Evolutionary conservation across 257 asterid species (phyloP), one percentile per base, ranked within the genome.

Genomic region (Scutellaria minor): DNA sequence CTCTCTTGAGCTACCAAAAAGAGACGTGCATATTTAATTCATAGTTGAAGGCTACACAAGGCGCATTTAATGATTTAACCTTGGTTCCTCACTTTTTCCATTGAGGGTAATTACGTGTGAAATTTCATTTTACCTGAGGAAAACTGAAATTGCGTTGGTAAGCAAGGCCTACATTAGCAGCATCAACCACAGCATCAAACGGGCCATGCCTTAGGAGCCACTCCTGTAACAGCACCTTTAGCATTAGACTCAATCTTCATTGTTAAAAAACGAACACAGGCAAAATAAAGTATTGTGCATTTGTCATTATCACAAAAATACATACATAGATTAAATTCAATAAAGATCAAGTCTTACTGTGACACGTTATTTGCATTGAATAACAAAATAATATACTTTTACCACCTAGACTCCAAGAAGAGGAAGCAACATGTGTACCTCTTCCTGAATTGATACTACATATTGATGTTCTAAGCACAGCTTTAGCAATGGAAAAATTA

Each of bases 101-200:
- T 11, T 3, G 66, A 60, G 48, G 66, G 10, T 4, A 56, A 45
- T 18, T 44, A 11, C 27, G 9, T 50, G 12, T 67, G 35, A 44
- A 63, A 54, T 35, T 24, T n/a, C 6, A 22, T 13, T 7, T 15
- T 73, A 85, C 91, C 94, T 87, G 97, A 24, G 70, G 15, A 64
- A 91, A 91, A 72, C 65, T 79, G 68, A 78, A 89, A 13, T 48
- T 57, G 39, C 62, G 81, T 69, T 83, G 89, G 71, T 84, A 79
- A 75, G 68, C 59, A 59, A 91, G 85, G 53, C 89, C 86, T 59
- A 84, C 66, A 73, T 91, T 85, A 67, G 97, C 96, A 42, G 91
- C 95, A 71, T 84, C 94, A 22, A 89, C 79, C 22, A 84, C 90
- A 56, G 96, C 95, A 87, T 91, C 97, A 81, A 89, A 80, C 56